These are phyloP conservation scores for Westerdykella sp. DNA, from an alignment of 2,329 filamentous ascomycete species.

Conservation along the genomic window DNA sequence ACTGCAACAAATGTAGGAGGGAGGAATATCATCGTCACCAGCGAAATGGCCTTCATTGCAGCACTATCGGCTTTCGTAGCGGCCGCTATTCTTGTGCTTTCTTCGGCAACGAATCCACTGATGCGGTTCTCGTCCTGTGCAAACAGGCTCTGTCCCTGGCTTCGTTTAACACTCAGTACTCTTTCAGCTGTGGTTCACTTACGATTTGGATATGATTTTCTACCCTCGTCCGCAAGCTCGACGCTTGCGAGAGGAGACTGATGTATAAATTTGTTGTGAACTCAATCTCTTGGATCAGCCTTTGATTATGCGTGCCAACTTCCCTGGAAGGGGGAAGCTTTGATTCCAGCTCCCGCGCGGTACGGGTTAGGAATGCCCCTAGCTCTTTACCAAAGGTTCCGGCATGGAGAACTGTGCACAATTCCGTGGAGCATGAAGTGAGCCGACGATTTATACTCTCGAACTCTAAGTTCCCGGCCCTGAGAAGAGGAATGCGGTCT, in stretches of 20 bases:
- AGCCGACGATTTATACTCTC: constrained; percentile 4
- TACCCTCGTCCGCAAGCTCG: constrained; percentile 6
- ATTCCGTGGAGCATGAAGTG: constrained; percentile 8
- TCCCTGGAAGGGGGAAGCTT: background rate
- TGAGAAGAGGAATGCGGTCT: background rate
- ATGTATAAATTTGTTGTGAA: constrained; percentile 5
- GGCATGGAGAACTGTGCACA: constrained; percentile 1
- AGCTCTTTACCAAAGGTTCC: constrained; percentile 5
- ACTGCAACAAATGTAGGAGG: constrained; percentile 39
- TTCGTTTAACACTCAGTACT: background rate
- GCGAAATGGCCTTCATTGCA: constrained; percentile 37
- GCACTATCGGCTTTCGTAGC: constrained; percentile 26
- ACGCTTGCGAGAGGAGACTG: constrained; percentile 3
- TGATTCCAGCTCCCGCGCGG: constrained; percentile 1
- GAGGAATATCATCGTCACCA: constrained; percentile 39
- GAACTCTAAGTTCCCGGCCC: constrained; percentile 1
- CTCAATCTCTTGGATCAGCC: constrained; percentile 3
- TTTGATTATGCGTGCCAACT: background rate
- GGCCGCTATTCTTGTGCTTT: constrained; percentile 9
- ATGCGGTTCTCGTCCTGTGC: constrained; percentile 12
- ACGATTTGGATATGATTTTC: constrained; percentile 10
- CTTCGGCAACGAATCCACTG: constrained; percentile 6
- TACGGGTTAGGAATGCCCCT: constrained; percentile 5
- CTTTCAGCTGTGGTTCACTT: background rate
- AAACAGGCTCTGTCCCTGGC: constrained; percentile 9